A percentile compares a stretch with the other conserved stretches of the same genome.
Evolutionary conservation across 352 stramenopile species (phyloP).

Genomic region (Hyaloperonospora arabidopsidis): DNA sequence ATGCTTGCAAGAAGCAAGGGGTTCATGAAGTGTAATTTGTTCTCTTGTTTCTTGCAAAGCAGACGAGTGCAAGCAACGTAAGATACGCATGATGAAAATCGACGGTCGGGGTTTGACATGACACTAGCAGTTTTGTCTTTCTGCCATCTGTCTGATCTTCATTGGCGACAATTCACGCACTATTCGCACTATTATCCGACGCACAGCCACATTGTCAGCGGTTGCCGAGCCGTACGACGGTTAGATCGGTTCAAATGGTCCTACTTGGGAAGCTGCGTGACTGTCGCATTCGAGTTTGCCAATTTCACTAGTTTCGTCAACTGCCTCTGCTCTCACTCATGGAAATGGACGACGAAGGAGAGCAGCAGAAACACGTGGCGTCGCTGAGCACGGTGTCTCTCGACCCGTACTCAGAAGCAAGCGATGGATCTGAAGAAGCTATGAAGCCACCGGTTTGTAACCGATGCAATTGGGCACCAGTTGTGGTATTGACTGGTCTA

Average conservation of each 20-base stretch:
- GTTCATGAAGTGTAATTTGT: constrained; percentile 2
- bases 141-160: too few species aligned
- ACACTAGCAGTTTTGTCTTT: background rate
- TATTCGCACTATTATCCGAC: too few species aligned
- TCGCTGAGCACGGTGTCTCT: constrained; percentile 26
- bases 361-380: constrained; percentile 11
- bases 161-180: too few species aligned
- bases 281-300: constrained; percentile 3
- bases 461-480: constrained; percentile 7
- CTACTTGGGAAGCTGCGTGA: constrained; percentile 20
- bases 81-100: background rate
- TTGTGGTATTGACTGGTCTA: constrained; percentile 12
- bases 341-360: constrained; percentile 18
- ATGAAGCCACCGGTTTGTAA: background rate
- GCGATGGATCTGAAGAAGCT: constrained; percentile 1
- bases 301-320: background rate
- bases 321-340: constrained; percentile 7
- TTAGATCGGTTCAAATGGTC: background rate
- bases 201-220: too few species aligned
- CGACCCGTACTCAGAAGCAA: constrained; percentile 15
- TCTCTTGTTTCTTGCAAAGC: too few species aligned
- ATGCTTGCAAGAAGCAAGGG: constrained; percentile 14
- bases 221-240: constrained; percentile 1
- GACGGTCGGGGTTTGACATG: background rate
- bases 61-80: background rate